phyloP scores from a whole-genome alignment of 2,329 filamentous ascomycete species.

The Diaporthe citriasiana region DNA sequence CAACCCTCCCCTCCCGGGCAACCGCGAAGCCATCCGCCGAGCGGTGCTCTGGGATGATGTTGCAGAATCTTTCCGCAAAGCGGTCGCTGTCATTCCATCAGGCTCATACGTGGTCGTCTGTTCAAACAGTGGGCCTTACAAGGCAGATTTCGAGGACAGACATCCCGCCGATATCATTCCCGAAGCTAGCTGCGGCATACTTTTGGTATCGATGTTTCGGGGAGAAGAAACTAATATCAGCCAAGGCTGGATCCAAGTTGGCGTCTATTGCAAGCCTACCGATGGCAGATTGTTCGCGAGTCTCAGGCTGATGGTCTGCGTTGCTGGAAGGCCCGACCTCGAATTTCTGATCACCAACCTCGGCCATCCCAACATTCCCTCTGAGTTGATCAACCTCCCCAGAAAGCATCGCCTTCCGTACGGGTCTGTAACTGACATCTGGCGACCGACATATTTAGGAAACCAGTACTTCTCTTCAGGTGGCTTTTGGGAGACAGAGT shows the following conservation, averaged over 20 bases:
- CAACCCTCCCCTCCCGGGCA: neutral
- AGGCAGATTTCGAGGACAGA: neutral
- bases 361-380: neutral
- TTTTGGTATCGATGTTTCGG: neutral
- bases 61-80: neutral
- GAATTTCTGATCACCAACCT: constrained; percentile 6
- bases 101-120: constrained; percentile 12
- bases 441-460: neutral
- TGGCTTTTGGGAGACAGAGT: neutral
- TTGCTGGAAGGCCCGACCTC: neutral
- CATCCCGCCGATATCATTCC: neutral
- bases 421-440: neutral
- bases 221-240: neutral
- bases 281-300: constrained; percentile 1
- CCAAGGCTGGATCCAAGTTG: constrained; percentile 2
- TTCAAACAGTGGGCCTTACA: neutral
- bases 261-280: neutral
- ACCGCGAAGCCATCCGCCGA: neutral
- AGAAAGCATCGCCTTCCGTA: neutral
- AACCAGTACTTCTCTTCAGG: constrained; percentile 5
- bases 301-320: neutral
- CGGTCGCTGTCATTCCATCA: neutral
- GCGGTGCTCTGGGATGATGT: neutral
- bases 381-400: neutral
- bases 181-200: neutral